These are phyloP conservation scores for Mikania micrantha DNA, from an alignment of 129 eudicot species.

Conservation along the genomic window DNA sequence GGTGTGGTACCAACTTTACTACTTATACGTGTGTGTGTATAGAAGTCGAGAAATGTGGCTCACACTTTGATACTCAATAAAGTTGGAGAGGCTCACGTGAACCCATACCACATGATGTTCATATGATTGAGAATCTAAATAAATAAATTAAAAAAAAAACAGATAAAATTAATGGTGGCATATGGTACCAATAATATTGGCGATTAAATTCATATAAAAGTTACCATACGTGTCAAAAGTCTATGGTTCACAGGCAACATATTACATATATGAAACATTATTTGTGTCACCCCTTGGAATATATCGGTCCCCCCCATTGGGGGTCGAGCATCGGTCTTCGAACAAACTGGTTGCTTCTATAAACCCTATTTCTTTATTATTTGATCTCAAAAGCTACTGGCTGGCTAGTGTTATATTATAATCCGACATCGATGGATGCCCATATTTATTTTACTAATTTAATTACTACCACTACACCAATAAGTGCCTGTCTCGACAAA, in stretches of 20 bases:
- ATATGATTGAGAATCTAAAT: constrained; percentile 8
- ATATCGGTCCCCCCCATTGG: constrained; percentile 16
- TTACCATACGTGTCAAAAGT: constrained; percentile 10
- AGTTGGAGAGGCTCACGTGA: neutral
- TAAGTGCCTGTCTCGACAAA: too few relatives aligned
- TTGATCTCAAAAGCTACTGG: neutral
- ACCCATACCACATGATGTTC: constrained; percentile 5
- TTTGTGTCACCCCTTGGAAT: neutral
- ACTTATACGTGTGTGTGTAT: too few relatives aligned
- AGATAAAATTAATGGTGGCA: neutral
- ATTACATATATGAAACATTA: neutral
- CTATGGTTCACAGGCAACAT: neutral
- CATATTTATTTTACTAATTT: neutral
- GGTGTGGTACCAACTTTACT: too few relatives aligned
- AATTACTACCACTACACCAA: neutral
- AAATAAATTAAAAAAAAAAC: neutral
- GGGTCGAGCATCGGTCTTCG: constrained; percentile 5
- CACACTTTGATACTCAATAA: neutral
- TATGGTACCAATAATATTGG: neutral
- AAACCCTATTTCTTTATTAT: neutral
- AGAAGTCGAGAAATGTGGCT: too few relatives aligned
- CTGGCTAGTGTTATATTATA: neutral
- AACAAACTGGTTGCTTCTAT: constrained; percentile 4
- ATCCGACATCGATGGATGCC: neutral
- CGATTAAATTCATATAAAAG: neutral